A percentile compares a stretch with the other conserved stretches of the same genome.
Conservation (phyloP, 2,329 filamentous ascomycete genomes). For the Claviceps maximensis region DNA sequence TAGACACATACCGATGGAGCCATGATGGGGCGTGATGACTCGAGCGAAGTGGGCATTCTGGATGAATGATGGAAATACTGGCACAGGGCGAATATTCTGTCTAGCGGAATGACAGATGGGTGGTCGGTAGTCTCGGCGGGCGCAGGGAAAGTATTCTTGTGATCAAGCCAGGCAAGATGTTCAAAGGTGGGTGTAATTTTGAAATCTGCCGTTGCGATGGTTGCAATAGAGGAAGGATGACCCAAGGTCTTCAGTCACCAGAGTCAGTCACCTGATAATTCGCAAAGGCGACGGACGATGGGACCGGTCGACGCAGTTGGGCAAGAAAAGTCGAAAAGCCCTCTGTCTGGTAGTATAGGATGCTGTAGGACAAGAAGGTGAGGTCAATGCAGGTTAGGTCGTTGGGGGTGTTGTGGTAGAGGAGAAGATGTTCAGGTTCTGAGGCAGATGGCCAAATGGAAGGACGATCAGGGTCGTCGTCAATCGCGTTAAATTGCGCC, state of each 20-base stretch:
- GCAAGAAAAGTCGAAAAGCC: not conserved
- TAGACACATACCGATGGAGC: conserved; percentile 43
- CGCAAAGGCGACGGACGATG: not conserved
- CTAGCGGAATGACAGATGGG: not conserved
- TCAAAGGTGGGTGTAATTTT: not conserved
- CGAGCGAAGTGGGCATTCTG: conserved; percentile 43
- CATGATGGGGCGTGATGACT: conserved; percentile 50
- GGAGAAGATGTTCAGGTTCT: not conserved
- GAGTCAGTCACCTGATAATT: not conserved
- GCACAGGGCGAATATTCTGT: not conserved
- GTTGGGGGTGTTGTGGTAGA: not conserved
- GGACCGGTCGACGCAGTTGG: not conserved
- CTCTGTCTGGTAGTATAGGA: not conserved
- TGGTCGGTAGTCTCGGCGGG: not conserved
- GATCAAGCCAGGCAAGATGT: not conserved
- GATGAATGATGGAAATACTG: not conserved
- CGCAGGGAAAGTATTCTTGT: not conserved
- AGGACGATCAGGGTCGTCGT: not conserved
- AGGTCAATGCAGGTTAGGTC: not conserved
- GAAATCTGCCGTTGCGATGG: not conserved
- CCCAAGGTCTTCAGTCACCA: not conserved
- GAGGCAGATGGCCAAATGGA: not conserved
- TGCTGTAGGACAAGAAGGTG: not conserved
- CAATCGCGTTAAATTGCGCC: not conserved
- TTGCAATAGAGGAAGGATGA: not conserved